These are phyloP conservation scores for Fusarium agapanthi DNA, from an alignment of 2,329 filamentous ascomycete genomes.

Conservation along the genomic window DNA sequence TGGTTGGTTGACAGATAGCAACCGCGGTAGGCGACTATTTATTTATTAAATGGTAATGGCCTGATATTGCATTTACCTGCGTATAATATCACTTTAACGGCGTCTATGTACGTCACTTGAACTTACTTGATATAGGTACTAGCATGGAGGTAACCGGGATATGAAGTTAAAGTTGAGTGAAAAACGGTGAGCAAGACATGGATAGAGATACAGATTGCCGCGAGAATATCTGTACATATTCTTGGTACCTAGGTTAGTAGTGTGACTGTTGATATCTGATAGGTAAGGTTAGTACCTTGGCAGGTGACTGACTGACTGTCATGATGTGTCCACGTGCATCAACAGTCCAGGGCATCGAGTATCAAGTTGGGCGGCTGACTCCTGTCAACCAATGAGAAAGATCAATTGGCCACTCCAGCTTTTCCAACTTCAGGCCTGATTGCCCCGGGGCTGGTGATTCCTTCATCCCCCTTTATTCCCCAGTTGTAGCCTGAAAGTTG, in stretches of 20 bases:
- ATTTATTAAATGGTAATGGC: background rate
- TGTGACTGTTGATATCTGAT: background rate
- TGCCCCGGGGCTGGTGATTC: slow-evolving; percentile 5
- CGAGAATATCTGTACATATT: too few relatives aligned
- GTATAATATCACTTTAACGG: background rate
- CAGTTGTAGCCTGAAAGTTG: slow-evolving; percentile 4
- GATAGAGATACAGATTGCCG: background rate
- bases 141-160: background rate
- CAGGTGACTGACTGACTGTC: slow-evolving; percentile 19
- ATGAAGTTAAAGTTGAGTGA: background rate
- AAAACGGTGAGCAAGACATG: background rate
- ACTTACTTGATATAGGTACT: background rate
- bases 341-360: slow-evolving; percentile 4
- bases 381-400: slow-evolving; percentile 13
- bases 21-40: slow-evolving; percentile 3
- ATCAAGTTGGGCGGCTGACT: slow-evolving; percentile 27
- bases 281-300: background rate
- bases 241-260: background rate
- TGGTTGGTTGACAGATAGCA: background rate
- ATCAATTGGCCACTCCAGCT: slow-evolving; percentile 27
- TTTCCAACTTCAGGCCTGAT: background rate
- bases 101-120: slow-evolving; percentile 7
- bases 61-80: background rate
- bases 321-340: slow-evolving; percentile 21
- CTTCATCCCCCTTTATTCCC: background rate